Conservation (phyloP, 2,329 filamentous ascomycete species). For the Calonectria henricotiae region DNA sequence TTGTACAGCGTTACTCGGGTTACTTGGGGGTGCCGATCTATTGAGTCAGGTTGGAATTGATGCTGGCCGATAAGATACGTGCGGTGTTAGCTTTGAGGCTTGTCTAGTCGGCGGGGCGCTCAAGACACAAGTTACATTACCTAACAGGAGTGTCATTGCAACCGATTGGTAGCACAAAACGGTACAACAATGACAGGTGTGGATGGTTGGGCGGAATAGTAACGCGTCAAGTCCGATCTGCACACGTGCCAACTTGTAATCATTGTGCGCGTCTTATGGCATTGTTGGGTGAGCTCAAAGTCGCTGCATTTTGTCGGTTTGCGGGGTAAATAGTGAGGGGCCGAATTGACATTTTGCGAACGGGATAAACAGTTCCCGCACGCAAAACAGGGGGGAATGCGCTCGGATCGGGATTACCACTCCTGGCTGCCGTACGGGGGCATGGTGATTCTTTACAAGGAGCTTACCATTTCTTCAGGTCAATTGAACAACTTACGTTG, state of each 20-base stretch:
- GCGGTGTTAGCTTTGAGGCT: not conserved
- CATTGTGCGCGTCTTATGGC: not conserved
- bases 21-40: not conserved
- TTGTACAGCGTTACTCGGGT: not conserved
- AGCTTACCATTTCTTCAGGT: not conserved
- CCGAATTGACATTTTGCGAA: not conserved
- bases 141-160: not conserved
- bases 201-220: too few species aligned
- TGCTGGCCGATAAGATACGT: not conserved
- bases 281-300: not conserved
- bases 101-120: not conserved
- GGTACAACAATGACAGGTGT: too few species aligned
- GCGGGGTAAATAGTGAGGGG: slow-evolving; percentile 21
- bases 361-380: not conserved
- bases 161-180: not conserved
- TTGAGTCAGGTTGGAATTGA: not conserved
- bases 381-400: not conserved
- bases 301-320: not conserved
- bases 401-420: not conserved
- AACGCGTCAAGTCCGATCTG: too few species aligned
- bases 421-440: not conserved
- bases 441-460: not conserved
- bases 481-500: not conserved
- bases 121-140: not conserved
- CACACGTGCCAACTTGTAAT: not conserved